Conservation (phyloP, 805 yeast species). For the Spencermartinsiella europaea region DNA sequence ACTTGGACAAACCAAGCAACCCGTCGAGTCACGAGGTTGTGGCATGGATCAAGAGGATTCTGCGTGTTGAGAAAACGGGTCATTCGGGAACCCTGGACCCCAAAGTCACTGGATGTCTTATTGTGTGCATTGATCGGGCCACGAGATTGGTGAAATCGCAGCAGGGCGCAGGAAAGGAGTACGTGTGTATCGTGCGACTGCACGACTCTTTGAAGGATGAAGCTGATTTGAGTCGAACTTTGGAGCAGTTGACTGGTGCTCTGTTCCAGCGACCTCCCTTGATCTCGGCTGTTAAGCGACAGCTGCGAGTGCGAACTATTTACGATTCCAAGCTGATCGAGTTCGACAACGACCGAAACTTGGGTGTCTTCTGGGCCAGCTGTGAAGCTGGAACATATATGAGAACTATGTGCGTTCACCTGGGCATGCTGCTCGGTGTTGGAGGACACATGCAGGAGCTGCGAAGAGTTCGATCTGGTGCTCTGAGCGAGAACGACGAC, state of each 20-base stretch:
- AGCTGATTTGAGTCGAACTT: constrained; percentile 77
- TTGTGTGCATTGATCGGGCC: constrained; percentile 97
- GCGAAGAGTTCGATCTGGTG: constrained; percentile 98
- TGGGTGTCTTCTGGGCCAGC: constrained; percentile 99
- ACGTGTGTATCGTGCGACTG: constrained; percentile 93
- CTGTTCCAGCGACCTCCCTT: constrained; percentile 98
- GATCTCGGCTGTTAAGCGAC: constrained; percentile 98
- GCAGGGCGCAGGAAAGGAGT: constrained; percentile 99
- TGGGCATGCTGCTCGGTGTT: constrained; percentile 96
- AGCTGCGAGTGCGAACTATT: constrained; percentile 95
- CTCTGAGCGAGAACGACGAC: constrained; percentile 82
- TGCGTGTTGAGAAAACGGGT: constrained; percentile 96
- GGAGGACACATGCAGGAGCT: constrained; percentile 99
- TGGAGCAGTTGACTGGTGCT: constrained; percentile 97
- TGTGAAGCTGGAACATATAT: constrained; percentile 99
- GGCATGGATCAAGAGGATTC: constrained; percentile 96
- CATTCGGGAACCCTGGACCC: constrained; percentile 99
- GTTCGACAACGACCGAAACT: constrained; percentile 93
- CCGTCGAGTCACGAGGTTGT: constrained; percentile 99
- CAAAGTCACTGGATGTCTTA: constrained; percentile 96
- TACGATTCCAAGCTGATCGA: constrained; percentile 94
- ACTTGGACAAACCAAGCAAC: constrained; percentile 95
- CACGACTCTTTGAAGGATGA: constrained; percentile 91
- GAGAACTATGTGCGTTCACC: constrained; percentile 98
- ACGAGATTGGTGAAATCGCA: constrained; percentile 97